Evolutionary conservation across 202 grass and related monocot species (phyloP), one percentile per base, ranked within the genome.

Genomic region (Carex arenaria): DNA sequence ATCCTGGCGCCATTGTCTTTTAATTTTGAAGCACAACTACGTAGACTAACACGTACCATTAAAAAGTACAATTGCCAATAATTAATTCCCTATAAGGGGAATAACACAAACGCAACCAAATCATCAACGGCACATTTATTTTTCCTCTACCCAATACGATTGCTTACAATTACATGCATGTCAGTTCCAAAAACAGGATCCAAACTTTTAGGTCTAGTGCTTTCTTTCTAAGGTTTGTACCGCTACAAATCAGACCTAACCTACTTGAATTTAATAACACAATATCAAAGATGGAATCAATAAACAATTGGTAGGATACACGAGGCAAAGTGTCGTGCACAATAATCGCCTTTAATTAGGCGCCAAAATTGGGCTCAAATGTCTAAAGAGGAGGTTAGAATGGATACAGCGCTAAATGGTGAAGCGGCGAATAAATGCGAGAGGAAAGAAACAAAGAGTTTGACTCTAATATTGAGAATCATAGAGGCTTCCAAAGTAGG

Each of bases 191-290:
- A 66, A 72, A 61, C 17, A 12, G 45, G 32, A 76, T 84, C 82
- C 82, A 84, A 84, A 84, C 82, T 84, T 72, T 75, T 43, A 84
- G 71, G 45, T 38, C 59, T 38, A 63, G 71, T 55, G 71, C 23
- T 75, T 75, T 75, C 23, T 75, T 75, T 75, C 71, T 75, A 75
- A 55, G 70, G 23, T 55, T 74, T 47, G n/a, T 47, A 49, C 11
- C 2, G 4, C 36, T 32, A 17, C 28, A 62, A 38, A 43, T 17
- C 10, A 61, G 36, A 38, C 34, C 10, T 60, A 13, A 38, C 34
- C 10, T 60, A 13, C 2, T 64, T 64, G 1, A 51, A 64, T 81
- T 36, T 18, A 28, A 42, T 80, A 80, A 43, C 54, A 40, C 38
- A 40, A n/a, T n/a, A n/a, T n/a, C n/a, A n/a, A n/a, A 61, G 1